These are phyloP conservation scores for Boletus hoseneyae DNA, from an alignment of 1,284 basidiomycete genomes.

Conservation along the genomic window DNA sequence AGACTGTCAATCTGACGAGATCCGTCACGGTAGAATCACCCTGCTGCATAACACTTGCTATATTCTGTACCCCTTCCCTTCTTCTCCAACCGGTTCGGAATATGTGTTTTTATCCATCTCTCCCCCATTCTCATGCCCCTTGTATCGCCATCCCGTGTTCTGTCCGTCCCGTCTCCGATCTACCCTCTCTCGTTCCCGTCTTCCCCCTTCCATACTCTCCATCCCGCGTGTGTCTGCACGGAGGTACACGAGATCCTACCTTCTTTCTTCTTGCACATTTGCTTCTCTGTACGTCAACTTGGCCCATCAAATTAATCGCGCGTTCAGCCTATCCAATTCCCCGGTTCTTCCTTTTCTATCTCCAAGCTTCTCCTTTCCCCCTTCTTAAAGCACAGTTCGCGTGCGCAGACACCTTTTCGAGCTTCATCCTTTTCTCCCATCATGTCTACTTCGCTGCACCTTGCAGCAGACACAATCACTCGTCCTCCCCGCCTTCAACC, in stretches of 20 bases:
- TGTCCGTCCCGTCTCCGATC: slow-evolving; percentile 6
- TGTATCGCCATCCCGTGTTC: slow-evolving; percentile 13
- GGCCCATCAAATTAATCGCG: slow-evolving; percentile 33
- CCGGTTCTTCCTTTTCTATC: slow-evolving; percentile 33
- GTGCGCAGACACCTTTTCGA: slow-evolving; percentile 32
- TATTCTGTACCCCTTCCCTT: slow-evolving; percentile 9
- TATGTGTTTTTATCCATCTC: slow-evolving; percentile 7
- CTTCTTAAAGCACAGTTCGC: slow-evolving; percentile 34
- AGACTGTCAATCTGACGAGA: slow-evolving; percentile 11
- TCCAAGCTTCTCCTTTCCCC: slow-evolving; percentile 25
- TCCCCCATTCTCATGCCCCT: neutral
- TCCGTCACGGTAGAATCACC: slow-evolving; percentile 6
- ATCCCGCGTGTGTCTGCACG: slow-evolving; percentile 22
- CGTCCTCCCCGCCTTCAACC: slow-evolving; percentile 52
- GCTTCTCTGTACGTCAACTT: slow-evolving; percentile 38
- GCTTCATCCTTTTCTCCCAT: slow-evolving; percentile 24
- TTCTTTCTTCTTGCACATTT: slow-evolving; percentile 24
- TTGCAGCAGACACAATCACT: slow-evolving; percentile 17
- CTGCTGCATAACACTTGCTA: slow-evolving; percentile 9
- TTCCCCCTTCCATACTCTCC: slow-evolving; percentile 18
- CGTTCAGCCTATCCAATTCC: slow-evolving; percentile 32
- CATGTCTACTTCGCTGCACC: slow-evolving; percentile 32
- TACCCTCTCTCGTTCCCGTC: slow-evolving; percentile 11
- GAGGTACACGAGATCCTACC: slow-evolving; percentile 26
- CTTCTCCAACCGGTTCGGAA: slow-evolving; percentile 10